Percentiles rank a stretch among this genome's conserved stretches.
These are phyloP conservation scores for Coprinellus micaceus DNA, from an alignment of 768 basidiomycete genomes.

Conservation along the genomic window DNA sequence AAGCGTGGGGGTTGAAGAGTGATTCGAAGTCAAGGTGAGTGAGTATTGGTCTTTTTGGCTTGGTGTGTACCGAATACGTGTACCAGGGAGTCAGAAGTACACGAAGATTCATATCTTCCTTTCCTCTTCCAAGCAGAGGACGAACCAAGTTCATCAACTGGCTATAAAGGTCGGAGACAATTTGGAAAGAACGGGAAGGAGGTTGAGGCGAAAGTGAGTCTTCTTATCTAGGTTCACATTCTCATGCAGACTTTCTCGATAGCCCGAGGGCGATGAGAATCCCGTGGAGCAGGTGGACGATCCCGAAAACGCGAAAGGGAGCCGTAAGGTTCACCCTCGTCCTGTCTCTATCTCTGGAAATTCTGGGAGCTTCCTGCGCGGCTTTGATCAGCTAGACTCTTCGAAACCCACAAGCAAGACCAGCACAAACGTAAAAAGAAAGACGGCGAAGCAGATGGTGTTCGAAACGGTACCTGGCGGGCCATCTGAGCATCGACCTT, in stretches of 20 bases:
- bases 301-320: neutral
- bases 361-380: slow-evolving; percentile 18
- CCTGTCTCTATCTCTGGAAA: slow-evolving; percentile 25
- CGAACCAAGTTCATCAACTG: neutral
- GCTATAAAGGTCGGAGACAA: slow-evolving; percentile 42
- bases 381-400: slow-evolving; percentile 16
- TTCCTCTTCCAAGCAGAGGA: slow-evolving; percentile 14
- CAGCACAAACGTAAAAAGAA: slow-evolving; percentile 23
- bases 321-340: slow-evolving; percentile 21
- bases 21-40: neutral
- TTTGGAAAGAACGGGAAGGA: slow-evolving; percentile 47
- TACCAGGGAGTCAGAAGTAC: slow-evolving; percentile 8
- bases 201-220: slow-evolving; percentile 15
- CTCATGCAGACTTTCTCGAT: neutral
- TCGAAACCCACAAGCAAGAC: too few species aligned
- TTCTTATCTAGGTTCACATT: neutral
- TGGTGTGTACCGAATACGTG: neutral
- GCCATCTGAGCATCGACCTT: slow-evolving; percentile 43
- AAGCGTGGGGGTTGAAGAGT: slow-evolving; percentile 14
- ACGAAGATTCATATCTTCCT: slow-evolving; percentile 17
- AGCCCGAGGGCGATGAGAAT: neutral
- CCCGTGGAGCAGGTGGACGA: neutral
- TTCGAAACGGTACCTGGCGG: slow-evolving; percentile 43
- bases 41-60: neutral
- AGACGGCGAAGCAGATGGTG: slow-evolving; percentile 42